Conservation (phyloP, 2,329 filamentous ascomycete genomes). For the Drechmeria coniospora region DNA sequence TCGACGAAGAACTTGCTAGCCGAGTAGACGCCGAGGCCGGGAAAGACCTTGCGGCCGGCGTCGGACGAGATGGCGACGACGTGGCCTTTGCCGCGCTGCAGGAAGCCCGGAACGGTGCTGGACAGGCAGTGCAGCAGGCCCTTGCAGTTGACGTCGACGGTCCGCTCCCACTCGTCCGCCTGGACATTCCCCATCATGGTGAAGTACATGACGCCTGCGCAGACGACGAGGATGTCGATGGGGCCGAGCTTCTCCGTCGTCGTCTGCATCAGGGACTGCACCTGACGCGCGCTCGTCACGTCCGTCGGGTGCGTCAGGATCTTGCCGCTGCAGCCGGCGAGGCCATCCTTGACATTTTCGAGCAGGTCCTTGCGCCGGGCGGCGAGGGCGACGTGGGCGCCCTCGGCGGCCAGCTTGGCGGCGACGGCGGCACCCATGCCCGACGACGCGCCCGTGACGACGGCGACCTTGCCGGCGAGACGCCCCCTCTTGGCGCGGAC, state of each 20-base stretch:
- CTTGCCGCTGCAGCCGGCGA: constrained; percentile 42
- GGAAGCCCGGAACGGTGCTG: constrained; percentile 55
- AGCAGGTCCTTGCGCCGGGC: constrained; percentile 56
- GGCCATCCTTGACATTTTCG: constrained; percentile 47
- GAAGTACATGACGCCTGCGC: constrained; percentile 78
- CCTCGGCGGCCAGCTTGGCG: constrained; percentile 50
- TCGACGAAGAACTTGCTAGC: constrained; percentile 79
- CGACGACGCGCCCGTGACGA: constrained; percentile 67
- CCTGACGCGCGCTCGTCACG: constrained; percentile 50
- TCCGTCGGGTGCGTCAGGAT: constrained; percentile 57
- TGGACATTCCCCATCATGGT: constrained; percentile 71
- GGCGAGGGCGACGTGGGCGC: constrained; percentile 55
- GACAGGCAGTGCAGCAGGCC: constrained; percentile 60
- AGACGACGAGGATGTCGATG: constrained; percentile 65
- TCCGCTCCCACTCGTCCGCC: constrained; percentile 63
- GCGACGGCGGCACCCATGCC: constrained; percentile 67
- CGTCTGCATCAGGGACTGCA: constrained; percentile 47
- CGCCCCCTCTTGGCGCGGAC: constrained; percentile 30
- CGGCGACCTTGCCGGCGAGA: constrained; percentile 52
- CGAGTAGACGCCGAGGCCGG: constrained; percentile 67
- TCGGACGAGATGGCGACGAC: constrained; percentile 73
- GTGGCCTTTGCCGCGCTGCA: constrained; percentile 52
- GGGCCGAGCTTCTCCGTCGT: constrained; percentile 49
- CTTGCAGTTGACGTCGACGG: constrained; percentile 78
- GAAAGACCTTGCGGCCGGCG: constrained; percentile 68